Conservation (phyloP, 1,139 yeast species). For the Taiozyma sp. region DNA sequence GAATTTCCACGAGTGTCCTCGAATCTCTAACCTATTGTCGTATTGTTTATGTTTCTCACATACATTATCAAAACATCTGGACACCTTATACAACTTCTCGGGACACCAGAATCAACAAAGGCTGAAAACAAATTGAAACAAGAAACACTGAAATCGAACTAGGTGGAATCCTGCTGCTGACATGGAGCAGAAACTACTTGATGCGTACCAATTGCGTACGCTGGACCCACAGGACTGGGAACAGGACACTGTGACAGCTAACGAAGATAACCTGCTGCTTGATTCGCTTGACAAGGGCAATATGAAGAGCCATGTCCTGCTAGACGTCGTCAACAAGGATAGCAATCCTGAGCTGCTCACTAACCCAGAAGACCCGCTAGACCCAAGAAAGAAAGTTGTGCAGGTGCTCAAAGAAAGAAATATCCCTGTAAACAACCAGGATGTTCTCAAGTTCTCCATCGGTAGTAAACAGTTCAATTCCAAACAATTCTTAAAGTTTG, state of each 20-base stretch:
- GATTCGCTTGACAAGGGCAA: neutral
- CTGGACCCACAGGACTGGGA: neutral
- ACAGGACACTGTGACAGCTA: neutral
- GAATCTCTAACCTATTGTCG: neutral
- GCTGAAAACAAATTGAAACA: neutral
- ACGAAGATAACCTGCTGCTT: slow-evolving; percentile 5
- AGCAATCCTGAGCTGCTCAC: slow-evolving; percentile 3
- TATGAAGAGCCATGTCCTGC: neutral
- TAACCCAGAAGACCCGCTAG: slow-evolving; percentile 48
- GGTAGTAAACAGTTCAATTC: slow-evolving; percentile 73
- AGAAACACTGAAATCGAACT: neutral
- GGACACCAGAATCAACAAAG: neutral
- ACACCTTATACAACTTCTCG: neutral
- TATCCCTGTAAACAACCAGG: slow-evolving; percentile 34
- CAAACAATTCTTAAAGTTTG: slow-evolving; percentile 56
- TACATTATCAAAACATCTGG: neutral
- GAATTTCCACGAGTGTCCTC: too few relatives aligned
- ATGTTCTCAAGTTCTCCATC: slow-evolving; percentile 51
- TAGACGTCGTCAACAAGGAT: neutral
- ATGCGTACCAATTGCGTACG: neutral
- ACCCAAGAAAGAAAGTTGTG: slow-evolving; percentile 42
- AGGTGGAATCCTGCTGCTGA: neutral
- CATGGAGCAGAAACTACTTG: neutral
- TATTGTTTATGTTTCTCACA: neutral
- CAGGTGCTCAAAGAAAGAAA: slow-evolving; percentile 36